phyloP scores from a whole-genome alignment of 768 basidiomycete species.

The Rhizopogon rudus region DNA sequence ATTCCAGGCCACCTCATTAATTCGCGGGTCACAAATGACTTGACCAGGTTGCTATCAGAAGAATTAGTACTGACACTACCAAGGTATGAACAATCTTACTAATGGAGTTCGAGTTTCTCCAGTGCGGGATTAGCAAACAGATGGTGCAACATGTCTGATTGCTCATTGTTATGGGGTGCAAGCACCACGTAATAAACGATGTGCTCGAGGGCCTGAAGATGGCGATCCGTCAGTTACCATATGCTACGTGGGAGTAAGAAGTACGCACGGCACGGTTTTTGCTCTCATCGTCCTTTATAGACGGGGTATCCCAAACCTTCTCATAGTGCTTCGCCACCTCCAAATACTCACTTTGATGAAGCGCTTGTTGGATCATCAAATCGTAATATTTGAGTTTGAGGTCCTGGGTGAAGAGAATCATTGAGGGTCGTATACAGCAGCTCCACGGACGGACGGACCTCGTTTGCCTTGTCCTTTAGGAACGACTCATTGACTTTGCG shows the following conservation, averaged over 20 bases:
- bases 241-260: background rate
- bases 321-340: slow-evolving; percentile 94
- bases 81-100: slow-evolving; percentile 42
- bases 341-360: slow-evolving; percentile 80
- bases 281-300: slow-evolving; percentile 79
- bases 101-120: slow-evolving; percentile 76
- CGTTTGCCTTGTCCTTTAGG: slow-evolving; percentile 82
- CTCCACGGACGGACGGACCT: slow-evolving; percentile 44
- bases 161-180: slow-evolving; percentile 93
- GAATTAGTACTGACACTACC: slow-evolving; percentile 8
- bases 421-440: slow-evolving; percentile 4
- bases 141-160: slow-evolving; percentile 94
- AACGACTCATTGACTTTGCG: slow-evolving; percentile 93
- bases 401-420: slow-evolving; percentile 47
- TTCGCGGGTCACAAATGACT: slow-evolving; percentile 90
- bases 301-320: slow-evolving; percentile 96
- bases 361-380: slow-evolving; percentile 92
- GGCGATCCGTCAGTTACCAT: slow-evolving; percentile 1
- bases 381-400: slow-evolving; percentile 96
- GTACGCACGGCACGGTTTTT: slow-evolving; percentile 62
- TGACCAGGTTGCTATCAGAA: slow-evolving; percentile 76
- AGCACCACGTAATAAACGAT: slow-evolving; percentile 94
- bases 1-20: slow-evolving; percentile 98
- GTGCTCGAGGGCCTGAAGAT: slow-evolving; percentile 78
- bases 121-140: slow-evolving; percentile 76